Evolutionary conservation across 2,329 filamentous ascomycete genomes (phyloP).

Genomic region (Botrytis sinoallii): DNA sequence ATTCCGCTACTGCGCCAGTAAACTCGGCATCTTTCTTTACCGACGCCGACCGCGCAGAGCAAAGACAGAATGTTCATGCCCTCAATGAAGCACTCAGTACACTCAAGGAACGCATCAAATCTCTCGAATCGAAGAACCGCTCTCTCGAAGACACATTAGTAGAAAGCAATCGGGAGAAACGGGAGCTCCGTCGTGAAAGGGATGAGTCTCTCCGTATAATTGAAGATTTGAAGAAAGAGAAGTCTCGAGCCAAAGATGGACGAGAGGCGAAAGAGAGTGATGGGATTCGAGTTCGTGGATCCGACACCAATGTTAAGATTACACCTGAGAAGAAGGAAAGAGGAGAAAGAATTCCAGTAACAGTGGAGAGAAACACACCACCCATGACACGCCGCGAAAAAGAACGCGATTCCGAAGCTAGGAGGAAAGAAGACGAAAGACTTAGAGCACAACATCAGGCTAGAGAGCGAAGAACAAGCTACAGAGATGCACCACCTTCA

Average conservation of each 20-base stretch:
- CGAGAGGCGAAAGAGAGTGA: background rate
- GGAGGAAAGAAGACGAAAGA: conserved; percentile 1
- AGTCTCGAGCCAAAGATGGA: background rate
- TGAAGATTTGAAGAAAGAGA: conserved; percentile 8
- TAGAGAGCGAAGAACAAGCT: conserved; percentile 5
- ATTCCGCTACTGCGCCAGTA: background rate
- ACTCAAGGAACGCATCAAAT: conserved; percentile 12
- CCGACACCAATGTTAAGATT: background rate
- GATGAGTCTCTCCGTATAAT: background rate
- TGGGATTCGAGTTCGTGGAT: conserved; percentile 1
- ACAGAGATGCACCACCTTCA: background rate
- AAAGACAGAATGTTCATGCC: background rate
- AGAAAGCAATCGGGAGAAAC: conserved; percentile 12
- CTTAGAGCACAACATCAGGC: background rate
- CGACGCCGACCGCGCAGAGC: background rate
- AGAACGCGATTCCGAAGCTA: background rate
- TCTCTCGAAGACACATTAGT: conserved; percentile 15
- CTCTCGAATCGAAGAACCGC: conserved; percentile 9
- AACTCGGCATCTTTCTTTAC: conserved; percentile 4
- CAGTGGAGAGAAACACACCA: conserved; percentile 4
- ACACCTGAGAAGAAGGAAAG: conserved; percentile 7
- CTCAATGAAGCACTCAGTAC: conserved; percentile 6
- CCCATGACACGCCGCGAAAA: conserved; percentile 9
- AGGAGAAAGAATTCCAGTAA: background rate
- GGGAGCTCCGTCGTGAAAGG: conserved; percentile 10